Base-by-base conservation (phyloP, 768 basidiomycete species). In the Strobilomyces dryophilus region DNA sequence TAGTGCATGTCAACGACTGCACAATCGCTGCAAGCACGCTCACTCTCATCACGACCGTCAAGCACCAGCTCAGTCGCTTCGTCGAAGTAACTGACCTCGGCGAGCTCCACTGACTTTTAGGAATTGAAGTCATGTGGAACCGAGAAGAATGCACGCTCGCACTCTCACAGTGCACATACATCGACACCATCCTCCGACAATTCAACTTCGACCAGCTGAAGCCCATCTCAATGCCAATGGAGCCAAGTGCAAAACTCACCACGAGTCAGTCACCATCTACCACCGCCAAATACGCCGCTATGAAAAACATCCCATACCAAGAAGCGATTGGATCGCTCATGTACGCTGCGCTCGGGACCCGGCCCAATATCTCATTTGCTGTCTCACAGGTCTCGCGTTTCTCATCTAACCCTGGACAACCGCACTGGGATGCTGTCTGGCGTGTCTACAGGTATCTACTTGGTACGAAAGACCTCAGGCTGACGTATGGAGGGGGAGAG, bases 101-200 rank as follows among this genome's bases (percentile, higher is more conserved):
- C n/a, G n/a, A n/a, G n/a, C n/a, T n/a, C n/a, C n/a, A n/a, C n/a
- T n/a, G n/a, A n/a, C n/a, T n/a, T n/a, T n/a, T n/a, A n/a, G n/a
- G n/a, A n/a, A n/a, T n/a, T 31, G 34, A 64, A 5, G 49, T 56
- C 0, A 47, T 3, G 1, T 6, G 18, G 0, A 44, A 57, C 42
- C 1, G 26, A 0, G 10, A 53, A 0, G 14, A 14, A 0, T 14
- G 7, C 27, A 39, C 48, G 12, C 43, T 59, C 4, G 20, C 55
- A 1, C 37, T 59, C 0, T 51, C 26, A 1, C 54, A 56, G 29
- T 2, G 17, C 0, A 31, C 63, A 0, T 77, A 74, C 55, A 63
- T 75, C 37, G 57, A 69, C 6, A 40, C 47, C 1, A 63, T 74
- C 45, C 48, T 75, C 40, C 8, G n/a, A 0, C 58, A 55, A 3